phyloP scores from a whole-genome alignment of 2,329 filamentous ascomycete genomes.

The Alternaria sp. region DNA sequence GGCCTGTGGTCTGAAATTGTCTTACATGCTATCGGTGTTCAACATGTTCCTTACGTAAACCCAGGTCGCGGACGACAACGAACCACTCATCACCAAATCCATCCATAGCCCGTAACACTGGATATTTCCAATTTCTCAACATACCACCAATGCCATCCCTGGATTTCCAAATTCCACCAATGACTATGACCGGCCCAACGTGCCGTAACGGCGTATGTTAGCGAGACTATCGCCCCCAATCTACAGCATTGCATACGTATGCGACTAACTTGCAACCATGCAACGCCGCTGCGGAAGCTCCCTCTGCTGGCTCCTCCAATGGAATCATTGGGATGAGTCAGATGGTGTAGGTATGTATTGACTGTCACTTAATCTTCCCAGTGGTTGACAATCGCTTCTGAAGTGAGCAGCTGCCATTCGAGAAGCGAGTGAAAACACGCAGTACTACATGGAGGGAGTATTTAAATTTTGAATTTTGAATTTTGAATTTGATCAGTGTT shows the following conservation, averaged over 20 bases:
- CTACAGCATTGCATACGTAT: slow-evolving; percentile 9
- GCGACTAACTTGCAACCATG: slow-evolving; percentile 16
- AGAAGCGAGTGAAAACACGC: not conserved
- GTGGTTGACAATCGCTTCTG: not conserved
- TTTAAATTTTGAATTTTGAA: not conserved
- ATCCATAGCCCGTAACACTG: slow-evolving; percentile 1
- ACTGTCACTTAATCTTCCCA: not conserved
- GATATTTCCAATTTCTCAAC: not conserved
- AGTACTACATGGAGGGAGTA: not conserved
- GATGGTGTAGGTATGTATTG: not conserved
- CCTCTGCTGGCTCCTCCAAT: slow-evolving; percentile 5
- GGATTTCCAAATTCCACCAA: not conserved
- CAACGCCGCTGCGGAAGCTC: slow-evolving; percentile 5
- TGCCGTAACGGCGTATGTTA: slow-evolving; percentile 15
- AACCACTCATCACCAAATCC: slow-evolving; percentile 1
- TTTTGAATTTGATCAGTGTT: slow-evolving; percentile 1
- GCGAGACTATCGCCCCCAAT: slow-evolving; percentile 19
- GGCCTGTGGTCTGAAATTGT: not conserved
- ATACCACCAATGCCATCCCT: not conserved
- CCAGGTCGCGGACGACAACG: not conserved
- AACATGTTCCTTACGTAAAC: not conserved
- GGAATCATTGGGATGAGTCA: slow-evolving; percentile 15
- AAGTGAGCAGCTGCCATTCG: not conserved
- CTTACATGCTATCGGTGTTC: not conserved
- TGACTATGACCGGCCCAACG: not conserved